Evolutionary conservation across 2,329 filamentous ascomycete genomes (phyloP).

Genomic region (Pseudopyrenochaeta lycopersici): DNA sequence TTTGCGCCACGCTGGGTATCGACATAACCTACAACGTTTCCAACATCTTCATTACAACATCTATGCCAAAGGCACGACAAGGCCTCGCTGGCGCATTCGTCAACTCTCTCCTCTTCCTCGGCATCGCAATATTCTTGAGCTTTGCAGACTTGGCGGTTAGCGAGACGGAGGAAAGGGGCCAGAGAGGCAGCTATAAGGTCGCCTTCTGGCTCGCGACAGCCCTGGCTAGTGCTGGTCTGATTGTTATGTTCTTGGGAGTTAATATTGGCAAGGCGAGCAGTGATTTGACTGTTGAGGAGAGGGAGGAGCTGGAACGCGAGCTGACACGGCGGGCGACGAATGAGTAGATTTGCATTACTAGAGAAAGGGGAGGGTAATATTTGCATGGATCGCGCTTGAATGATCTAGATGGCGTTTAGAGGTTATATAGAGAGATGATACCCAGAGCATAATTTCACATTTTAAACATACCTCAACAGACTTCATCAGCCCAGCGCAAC

Average conservation of each 20-base stretch:
- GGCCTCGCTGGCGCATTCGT: slow-evolving; percentile 48
- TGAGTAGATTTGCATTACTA: background rate
- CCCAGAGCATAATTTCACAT: too few relatives aligned
- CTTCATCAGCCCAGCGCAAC: background rate
- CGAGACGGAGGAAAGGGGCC: slow-evolving; percentile 40
- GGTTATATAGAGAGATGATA: too few relatives aligned
- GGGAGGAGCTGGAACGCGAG: slow-evolving; percentile 40
- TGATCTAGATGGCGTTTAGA: too few relatives aligned
- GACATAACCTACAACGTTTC: slow-evolving; percentile 50
- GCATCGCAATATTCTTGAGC: slow-evolving; percentile 47
- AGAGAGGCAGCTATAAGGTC: slow-evolving; percentile 46
- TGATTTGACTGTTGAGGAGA: slow-evolving; percentile 45
- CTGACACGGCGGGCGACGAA: slow-evolving; percentile 29
- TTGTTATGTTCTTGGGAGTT: slow-evolving; percentile 49
- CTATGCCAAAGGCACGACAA: slow-evolving; percentile 44
- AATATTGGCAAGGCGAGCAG: slow-evolving; percentile 49
- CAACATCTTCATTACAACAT: slow-evolving; percentile 50
- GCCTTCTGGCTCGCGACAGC: slow-evolving; percentile 49
- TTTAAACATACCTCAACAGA: too few relatives aligned
- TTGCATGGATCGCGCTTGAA: too few relatives aligned
- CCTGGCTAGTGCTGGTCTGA: slow-evolving; percentile 34
- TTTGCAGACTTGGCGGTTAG: slow-evolving; percentile 48
- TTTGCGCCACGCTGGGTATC: slow-evolving; percentile 51
- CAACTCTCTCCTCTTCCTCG: slow-evolving; percentile 48
- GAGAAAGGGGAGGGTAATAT: too few relatives aligned